Evolutionary conservation across 768 basidiomycete genomes (phyloP), one percentile per base, ranked within the genome.

Genomic region (Phlebiopsis gigantea): DNA sequence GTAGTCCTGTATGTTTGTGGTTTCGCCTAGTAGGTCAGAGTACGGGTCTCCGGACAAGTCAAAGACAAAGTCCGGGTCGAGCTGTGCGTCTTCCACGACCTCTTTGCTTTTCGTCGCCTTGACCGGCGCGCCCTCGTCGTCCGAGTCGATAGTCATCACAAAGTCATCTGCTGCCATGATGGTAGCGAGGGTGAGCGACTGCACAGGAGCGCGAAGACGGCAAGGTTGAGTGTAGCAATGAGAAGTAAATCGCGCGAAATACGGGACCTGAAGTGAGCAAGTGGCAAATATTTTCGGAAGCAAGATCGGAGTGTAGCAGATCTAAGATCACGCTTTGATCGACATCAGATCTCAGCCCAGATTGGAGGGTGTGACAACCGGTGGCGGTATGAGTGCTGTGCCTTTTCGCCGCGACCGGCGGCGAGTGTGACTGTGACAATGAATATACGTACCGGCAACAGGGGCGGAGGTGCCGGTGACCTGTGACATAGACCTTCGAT

Each of bases 51-150:
- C 89, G 41, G 78, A 79, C 15, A 87, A 63, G 70, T 93, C 91
- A 66, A 98, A 96, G 30, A 79, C 77, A 66, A 96, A 93, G 53
- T 87, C 86, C 14, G 88, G 89, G 70, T 96, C 80, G 39, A 98
- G 77, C 55, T 77, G 79, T 34, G 75, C 77, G 30, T 83, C 84
- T 34, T 86, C 87, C 46, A 69, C 71, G 26, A 73, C 44, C 39
- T 64, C 57, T 47, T 63, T 65, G 30, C 59, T 24, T 30, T 60
- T 60, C n/a, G 30, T 15, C 24, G 47, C 9, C 53, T 60, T 56
- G 14, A 60, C 64, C 21, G 66, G 59, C n/a, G 56, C 61, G 29
- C 81, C 83, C 68, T 90, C 90, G 21, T 73, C 72, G 62, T 92
- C 91, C 25, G 91, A 93, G 64, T 91, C 90, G 45, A 93, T 78